Evolutionary conservation across 352 stramenopile species (phyloP).

Genomic region (Phytophthora melonis): DNA sequence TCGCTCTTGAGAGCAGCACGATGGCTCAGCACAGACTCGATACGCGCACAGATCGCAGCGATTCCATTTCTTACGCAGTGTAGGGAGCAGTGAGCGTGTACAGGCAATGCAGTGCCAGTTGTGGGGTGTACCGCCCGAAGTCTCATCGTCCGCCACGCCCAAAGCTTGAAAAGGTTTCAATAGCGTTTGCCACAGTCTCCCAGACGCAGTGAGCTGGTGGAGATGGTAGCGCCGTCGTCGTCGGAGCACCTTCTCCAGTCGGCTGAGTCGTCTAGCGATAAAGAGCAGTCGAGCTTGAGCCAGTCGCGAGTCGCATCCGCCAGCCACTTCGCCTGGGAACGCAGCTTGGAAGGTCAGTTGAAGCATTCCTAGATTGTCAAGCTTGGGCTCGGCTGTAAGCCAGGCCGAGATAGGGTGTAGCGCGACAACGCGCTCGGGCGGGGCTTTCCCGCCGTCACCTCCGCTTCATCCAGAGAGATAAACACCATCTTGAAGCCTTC

Average conservation of each 20-base stretch:
- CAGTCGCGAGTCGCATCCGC: slow-evolving; percentile 21
- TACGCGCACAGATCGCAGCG: slow-evolving; percentile 44
- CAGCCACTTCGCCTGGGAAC: slow-evolving; percentile 25
- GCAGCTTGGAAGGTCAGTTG: slow-evolving; percentile 34
- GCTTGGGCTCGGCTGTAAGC: slow-evolving; percentile 26
- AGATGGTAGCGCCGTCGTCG: slow-evolving; percentile 6
- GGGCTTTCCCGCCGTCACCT: slow-evolving; percentile 35
- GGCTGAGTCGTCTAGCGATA: slow-evolving; percentile 32
- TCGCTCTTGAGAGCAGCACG: slow-evolving; percentile 37
- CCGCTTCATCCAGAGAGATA: slow-evolving; percentile 23
- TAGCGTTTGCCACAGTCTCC: slow-evolving; percentile 18
- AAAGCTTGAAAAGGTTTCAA: slow-evolving; percentile 21
- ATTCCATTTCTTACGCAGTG: slow-evolving; percentile 25
- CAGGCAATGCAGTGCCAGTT: slow-evolving; percentile 47
- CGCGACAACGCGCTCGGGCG: slow-evolving; percentile 19
- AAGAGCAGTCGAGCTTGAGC: slow-evolving; percentile 29
- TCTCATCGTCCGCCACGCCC: slow-evolving; percentile 7
- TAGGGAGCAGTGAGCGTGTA: slow-evolving; percentile 27
- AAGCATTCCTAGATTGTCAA: slow-evolving; percentile 7
- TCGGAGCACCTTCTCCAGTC: slow-evolving; percentile 34
- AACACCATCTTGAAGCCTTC: slow-evolving; percentile 34
- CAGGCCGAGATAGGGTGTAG: slow-evolving; percentile 39
- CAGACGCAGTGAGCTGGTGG: slow-evolving; percentile 11
- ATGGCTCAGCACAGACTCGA: slow-evolving; percentile 32
- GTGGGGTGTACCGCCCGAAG: slow-evolving; percentile 16